phyloP scores from a whole-genome alignment of 1,284 basidiomycete genomes.

The Rhodotorula sp. region DNA sequence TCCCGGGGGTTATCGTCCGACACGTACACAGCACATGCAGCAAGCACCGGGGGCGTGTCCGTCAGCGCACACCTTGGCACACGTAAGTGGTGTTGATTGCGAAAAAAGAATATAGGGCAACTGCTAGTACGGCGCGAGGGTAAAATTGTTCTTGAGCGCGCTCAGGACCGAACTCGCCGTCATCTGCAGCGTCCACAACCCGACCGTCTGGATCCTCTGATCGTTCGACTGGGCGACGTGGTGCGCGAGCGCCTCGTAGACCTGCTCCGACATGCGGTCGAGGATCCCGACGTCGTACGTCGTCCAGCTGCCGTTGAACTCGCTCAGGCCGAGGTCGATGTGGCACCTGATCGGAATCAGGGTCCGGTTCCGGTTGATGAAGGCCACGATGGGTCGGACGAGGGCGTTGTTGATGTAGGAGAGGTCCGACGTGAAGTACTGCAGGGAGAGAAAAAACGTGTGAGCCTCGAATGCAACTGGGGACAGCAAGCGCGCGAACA shows the following conservation, averaged over 20 bases:
- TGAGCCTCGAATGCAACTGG: no score
- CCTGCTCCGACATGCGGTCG: constrained; percentile 75
- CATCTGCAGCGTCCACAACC: constrained; percentile 74
- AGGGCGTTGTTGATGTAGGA: constrained; percentile 93
- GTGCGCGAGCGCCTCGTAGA: constrained; percentile 84
- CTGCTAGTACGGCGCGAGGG: constrained; percentile 48
- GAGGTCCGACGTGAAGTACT: constrained; percentile 76
- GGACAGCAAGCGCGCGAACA: neutral
- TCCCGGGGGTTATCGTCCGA: no score
- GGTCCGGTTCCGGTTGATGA: constrained; percentile 95
- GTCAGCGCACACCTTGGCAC: no score
- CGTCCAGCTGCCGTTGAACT: constrained; percentile 88
- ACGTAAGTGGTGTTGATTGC: neutral
- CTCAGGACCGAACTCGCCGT: constrained; percentile 65
- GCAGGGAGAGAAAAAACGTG: neutral
- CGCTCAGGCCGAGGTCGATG: constrained; percentile 70
- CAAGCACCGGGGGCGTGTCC: neutral
- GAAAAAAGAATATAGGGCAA: neutral
- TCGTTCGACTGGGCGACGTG: constrained; percentile 85
- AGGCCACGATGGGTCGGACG: constrained; percentile 93
- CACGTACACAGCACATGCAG: neutral
- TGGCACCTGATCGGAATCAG: constrained; percentile 86
- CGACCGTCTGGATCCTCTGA: constrained; percentile 78
- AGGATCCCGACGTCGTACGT: constrained; percentile 60
- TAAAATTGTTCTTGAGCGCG: constrained; percentile 57